Conservation (phyloP, 2,329 filamentous ascomycete genomes). For the Cladosporium sp. region DNA sequence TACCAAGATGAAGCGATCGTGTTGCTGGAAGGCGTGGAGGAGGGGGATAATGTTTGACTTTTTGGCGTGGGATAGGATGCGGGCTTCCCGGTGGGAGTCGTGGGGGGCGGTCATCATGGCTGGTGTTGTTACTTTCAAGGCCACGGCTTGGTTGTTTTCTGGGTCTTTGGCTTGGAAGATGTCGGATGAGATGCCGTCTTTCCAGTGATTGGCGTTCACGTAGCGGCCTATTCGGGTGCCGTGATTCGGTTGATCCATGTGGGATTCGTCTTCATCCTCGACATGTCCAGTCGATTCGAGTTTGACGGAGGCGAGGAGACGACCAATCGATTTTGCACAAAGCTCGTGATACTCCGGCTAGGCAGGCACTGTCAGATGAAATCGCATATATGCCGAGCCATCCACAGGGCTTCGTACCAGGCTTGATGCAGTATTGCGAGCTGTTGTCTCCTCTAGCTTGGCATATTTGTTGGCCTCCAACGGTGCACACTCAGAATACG, state of each 20-base stretch:
- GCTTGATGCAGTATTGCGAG: slow-evolving; percentile 56
- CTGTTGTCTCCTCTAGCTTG: slow-evolving; percentile 61
- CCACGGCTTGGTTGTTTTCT: slow-evolving; percentile 45
- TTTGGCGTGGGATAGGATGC: slow-evolving; percentile 61
- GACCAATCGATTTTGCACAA: slow-evolving; percentile 31
- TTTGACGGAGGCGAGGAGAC: slow-evolving; percentile 31
- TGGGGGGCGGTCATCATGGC: slow-evolving; percentile 73
- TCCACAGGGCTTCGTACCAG: slow-evolving; percentile 42
- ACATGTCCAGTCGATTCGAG: slow-evolving; percentile 20
- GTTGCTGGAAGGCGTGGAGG: slow-evolving; percentile 64
- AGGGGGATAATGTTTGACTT: slow-evolving; percentile 62
- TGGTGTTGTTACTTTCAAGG: slow-evolving; percentile 81
- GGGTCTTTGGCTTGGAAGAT: slow-evolving; percentile 65
- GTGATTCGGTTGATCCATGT: slow-evolving; percentile 30
- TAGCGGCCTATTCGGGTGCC: slow-evolving; percentile 52
- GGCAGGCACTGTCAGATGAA: background rate
- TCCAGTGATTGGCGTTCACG: slow-evolving; percentile 52
- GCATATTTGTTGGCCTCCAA: slow-evolving; percentile 54
- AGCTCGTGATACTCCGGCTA: slow-evolving; percentile 55
- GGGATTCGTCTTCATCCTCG: slow-evolving; percentile 26
- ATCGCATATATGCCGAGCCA: background rate
- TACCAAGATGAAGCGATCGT: slow-evolving; percentile 71
- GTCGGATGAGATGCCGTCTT: slow-evolving; percentile 72
- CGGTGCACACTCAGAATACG: slow-evolving; percentile 41
- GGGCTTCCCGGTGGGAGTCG: slow-evolving; percentile 72